phyloP scores from a whole-genome alignment of 2,329 filamentous ascomycete species.

The Triangularia verruculosa region DNA sequence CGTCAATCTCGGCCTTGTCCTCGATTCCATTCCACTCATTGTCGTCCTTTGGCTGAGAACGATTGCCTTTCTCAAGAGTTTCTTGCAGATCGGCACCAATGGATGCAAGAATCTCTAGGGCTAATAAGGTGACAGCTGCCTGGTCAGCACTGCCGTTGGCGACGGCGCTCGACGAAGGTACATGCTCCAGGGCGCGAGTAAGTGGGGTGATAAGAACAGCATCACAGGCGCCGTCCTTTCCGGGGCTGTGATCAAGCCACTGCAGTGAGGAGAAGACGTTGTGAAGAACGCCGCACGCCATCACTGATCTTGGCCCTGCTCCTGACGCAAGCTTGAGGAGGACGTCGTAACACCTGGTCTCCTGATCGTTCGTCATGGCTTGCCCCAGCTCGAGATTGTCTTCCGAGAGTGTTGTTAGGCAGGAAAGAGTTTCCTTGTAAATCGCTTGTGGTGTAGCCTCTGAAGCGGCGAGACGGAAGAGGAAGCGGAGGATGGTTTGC shows the following conservation, averaged over 20 bases:
- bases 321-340: slow-evolving; percentile 47
- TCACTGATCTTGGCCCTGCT: slow-evolving; percentile 47
- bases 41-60: slow-evolving; percentile 32
- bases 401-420: slow-evolving; percentile 57
- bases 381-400: slow-evolving; percentile 55
- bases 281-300: slow-evolving; percentile 61
- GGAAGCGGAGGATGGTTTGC: slow-evolving; percentile 48
- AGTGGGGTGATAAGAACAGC: slow-evolving; percentile 49
- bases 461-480: slow-evolving; percentile 51
- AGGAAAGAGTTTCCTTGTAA: slow-evolving; percentile 49
- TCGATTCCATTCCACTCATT: slow-evolving; percentile 40
- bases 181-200: slow-evolving; percentile 37
- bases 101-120: slow-evolving; percentile 61
- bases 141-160: slow-evolving; percentile 41
- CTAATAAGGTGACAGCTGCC: slow-evolving; percentile 49
- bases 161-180: slow-evolving; percentile 29
- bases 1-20: slow-evolving; percentile 35
- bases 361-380: slow-evolving; percentile 49
- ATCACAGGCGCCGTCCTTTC: slow-evolving; percentile 48
- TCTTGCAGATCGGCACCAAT: slow-evolving; percentile 60
- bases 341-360: slow-evolving; percentile 46
- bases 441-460: slow-evolving; percentile 41
- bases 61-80: slow-evolving; percentile 45
- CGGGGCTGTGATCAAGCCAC: slow-evolving; percentile 51
- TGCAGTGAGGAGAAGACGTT: slow-evolving; percentile 56